A percentile compares a stretch with the other conserved stretches of the same genome.
Conservation (phyloP, 2,329 filamentous ascomycete genomes). For the Penicillium nordicum region DNA sequence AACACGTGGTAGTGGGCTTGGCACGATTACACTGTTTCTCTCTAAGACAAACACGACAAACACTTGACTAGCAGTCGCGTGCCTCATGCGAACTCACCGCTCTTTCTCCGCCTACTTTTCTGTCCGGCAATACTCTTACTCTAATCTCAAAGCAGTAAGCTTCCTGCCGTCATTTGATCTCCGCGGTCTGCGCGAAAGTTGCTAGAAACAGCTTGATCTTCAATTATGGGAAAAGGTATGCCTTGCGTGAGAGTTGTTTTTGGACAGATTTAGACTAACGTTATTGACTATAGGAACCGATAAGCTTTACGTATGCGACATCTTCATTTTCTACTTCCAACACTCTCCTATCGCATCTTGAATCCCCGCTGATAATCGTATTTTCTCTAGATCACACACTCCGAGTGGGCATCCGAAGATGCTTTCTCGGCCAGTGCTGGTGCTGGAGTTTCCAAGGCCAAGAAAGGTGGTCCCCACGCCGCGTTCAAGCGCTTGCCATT, state of each 20-base stretch:
- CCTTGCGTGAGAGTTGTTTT: not conserved
- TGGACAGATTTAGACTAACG: not conserved
- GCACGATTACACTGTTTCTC: too few relatives aligned
- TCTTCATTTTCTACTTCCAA: not conserved
- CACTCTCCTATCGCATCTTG: conserved; percentile 10
- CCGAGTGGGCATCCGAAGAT: conserved; percentile 91
- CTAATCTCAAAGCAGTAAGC: conserved; percentile 9
- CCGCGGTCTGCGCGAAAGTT: not conserved
- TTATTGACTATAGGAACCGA: conserved; percentile 41
- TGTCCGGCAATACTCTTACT: not conserved
- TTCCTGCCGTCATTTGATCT: conserved; percentile 9
- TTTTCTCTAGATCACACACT: conserved; percentile 76
- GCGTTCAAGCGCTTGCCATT: conserved; percentile 88
- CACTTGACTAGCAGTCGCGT: too few relatives aligned
- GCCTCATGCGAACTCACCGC: not conserved
- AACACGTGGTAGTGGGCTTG: too few relatives aligned
- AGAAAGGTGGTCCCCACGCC: conserved; percentile 52
- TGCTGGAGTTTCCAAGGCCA: conserved; percentile 58
- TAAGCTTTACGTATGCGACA: conserved; percentile 47
- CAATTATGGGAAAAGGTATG: conserved; percentile 39
- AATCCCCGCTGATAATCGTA: conserved; percentile 17
- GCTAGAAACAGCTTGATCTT: not conserved
- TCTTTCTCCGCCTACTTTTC: not conserved
- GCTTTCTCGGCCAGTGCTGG: conserved; percentile 79
- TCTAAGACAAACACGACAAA: too few relatives aligned